A percentile compares a stretch with the other conserved stretches of the same genome.
phyloP scores from a whole-genome alignment of 2,329 filamentous ascomycete genomes.

The Claviceps arundinis region DNA sequence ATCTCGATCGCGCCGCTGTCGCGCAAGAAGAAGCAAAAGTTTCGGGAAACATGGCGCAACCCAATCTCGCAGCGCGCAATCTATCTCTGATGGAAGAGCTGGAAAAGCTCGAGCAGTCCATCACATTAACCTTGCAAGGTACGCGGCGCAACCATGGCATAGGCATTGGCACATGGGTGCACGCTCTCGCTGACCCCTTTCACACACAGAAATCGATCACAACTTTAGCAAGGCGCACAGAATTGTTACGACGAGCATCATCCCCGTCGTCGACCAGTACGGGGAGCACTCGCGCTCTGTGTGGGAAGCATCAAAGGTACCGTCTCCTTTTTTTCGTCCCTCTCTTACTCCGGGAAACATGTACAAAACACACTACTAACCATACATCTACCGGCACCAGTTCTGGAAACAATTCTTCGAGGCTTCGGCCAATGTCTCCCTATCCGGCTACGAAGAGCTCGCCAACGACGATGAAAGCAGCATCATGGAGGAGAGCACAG shows the following conservation, averaged over 20 bases:
- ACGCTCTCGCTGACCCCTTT: slow-evolving; percentile 4
- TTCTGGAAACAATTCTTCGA: slow-evolving; percentile 99
- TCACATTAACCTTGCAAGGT: slow-evolving; percentile 91
- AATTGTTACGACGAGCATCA: slow-evolving; percentile 85
- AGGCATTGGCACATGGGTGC: not conserved
- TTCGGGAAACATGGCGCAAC: slow-evolving; percentile 31
- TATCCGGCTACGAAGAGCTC: slow-evolving; percentile 85
- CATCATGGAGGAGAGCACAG: slow-evolving; percentile 36
- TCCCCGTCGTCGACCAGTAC: slow-evolving; percentile 91
- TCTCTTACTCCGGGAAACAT: not conserved
- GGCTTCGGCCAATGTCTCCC: slow-evolving; percentile 89
- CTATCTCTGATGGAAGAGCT: slow-evolving; percentile 87
- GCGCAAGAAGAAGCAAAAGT: not conserved
- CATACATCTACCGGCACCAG: slow-evolving; percentile 27
- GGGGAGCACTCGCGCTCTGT: slow-evolving; percentile 85
- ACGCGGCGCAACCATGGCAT: slow-evolving; percentile 7
- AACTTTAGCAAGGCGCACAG: slow-evolving; percentile 96
- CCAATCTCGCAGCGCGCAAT: slow-evolving; percentile 34
- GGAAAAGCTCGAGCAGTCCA: slow-evolving; percentile 90
- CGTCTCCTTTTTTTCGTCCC: not conserved
- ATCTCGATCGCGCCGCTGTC: not conserved
- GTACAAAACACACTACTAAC: no score
- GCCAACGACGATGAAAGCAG: slow-evolving; percentile 51
- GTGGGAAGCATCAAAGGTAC: slow-evolving; percentile 90
- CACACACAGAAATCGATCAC: slow-evolving; percentile 72